These are phyloP conservation scores for Clonostachys byssicola DNA, from an alignment of 2,329 filamentous ascomycete species.

Conservation along the genomic window DNA sequence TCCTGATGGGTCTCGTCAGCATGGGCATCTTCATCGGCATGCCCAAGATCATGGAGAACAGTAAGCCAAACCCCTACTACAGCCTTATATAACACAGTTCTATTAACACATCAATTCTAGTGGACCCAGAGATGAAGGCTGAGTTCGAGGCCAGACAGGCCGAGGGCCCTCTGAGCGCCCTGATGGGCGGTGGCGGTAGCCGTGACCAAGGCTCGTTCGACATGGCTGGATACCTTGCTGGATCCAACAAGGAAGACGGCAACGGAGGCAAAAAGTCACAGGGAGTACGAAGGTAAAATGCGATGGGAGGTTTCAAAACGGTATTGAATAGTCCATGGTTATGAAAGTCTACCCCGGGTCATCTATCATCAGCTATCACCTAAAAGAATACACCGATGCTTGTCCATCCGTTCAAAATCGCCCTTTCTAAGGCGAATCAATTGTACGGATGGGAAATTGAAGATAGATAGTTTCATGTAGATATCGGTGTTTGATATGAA, in stretches of 20 bases:
- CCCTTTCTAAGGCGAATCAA: too few species aligned
- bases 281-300: constrained; percentile 27
- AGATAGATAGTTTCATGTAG: too few species aligned
- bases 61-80: constrained; percentile 48
- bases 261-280: constrained; percentile 14
- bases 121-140: constrained; percentile 93
- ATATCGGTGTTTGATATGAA: too few species aligned
- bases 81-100: not conserved
- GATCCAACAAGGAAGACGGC: constrained; percentile 37
- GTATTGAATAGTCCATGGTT: too few species aligned
- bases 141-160: constrained; percentile 92
- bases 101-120: constrained; percentile 37
- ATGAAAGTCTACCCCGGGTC: too few species aligned
- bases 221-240: constrained; percentile 60
- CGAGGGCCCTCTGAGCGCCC: constrained; percentile 60
- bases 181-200: constrained; percentile 32
- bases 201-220: constrained; percentile 37
- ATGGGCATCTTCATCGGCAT: constrained; percentile 85
- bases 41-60: constrained; percentile 94
- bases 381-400: too few species aligned
- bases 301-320: not conserved
- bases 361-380: too few species aligned
- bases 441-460: too few species aligned
- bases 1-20: constrained; percentile 81
- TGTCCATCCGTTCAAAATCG: too few species aligned